Evolutionary conservation across 148 eudicot genomes (phyloP), one percentile per base, ranked within the genome.

Genomic region (Chenopodium quinoa): DNA sequence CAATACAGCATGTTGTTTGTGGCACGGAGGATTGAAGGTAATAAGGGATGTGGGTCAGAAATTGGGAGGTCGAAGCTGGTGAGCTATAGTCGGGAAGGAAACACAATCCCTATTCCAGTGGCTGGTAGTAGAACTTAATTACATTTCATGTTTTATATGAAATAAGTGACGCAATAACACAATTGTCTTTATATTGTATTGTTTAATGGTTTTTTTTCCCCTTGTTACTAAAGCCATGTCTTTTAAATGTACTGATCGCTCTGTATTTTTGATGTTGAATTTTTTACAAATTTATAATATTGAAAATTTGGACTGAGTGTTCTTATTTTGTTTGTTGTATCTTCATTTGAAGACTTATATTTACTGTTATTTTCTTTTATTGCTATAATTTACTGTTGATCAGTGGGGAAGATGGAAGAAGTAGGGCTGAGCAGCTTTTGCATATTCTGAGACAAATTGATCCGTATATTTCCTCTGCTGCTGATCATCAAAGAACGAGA

Each of bases 401-500:
- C 82, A 96, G 99, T 87, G 99, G 99, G 62, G 99, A 96, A 83
- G 99, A 96, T 86, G 99, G 99, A 82, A 91, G 93, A 90, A 96
- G 93, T 82, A 95, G 93, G 48, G 91, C 99, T 76, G 99, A 96
- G 82, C 99, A 93, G 84, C 91, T 96, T 74, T 80, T 94, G 86
- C 91, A 91, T 85, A 94, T 96, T 75, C 85, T 92, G 88, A 91
- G 93, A 84, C 97, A 92, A 89, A 81, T 92, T 77, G 99, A 96
- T 91, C 89, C 84, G 74, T 96, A 90, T 80, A 97, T 92, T 81
- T 93, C 95, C 40, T 92, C 99, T 32, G 80, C 95, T 80, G 87
- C 91, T 60, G 99, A 96, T 78, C 91, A 93, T 83, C 97, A 96
- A 85, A 92, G 99, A 73, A 84, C 81, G 80, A 90, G 99, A 88